Base-by-base conservation (phyloP, 1,284 basidiomycete genomes). In the Moesziomyces sp. region DNA sequence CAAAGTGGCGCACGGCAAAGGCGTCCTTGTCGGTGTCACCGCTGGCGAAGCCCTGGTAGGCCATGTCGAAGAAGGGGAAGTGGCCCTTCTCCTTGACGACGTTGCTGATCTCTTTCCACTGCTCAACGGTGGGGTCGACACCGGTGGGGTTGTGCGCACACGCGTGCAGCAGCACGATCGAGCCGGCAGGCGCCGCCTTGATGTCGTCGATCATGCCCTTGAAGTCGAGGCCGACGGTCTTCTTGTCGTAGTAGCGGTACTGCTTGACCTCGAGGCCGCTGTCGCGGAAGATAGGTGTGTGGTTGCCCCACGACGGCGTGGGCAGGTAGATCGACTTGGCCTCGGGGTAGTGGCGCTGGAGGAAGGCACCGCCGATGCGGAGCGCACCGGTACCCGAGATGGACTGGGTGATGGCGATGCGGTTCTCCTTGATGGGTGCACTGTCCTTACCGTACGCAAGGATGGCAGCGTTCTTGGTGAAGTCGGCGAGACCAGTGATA, bases 311-410 rank as follows among this genome's bases (percentile, higher is more conserved):
- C 9, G 95, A 93, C 18, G 97, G 97, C 13, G 88, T 88, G 45
- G 97, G 97, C 56, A 99, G 88, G 87, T 97, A 99, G 85, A 99
- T 93, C 54, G 88, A 87, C 87, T 96, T 97, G 60, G 90, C 85
- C 77, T 92, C 88, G 26, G 94, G 93, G 86, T 94, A 97, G 87
- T 93, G 93, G 21, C 90, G 90, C 58, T 65, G 61, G 26, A 99
- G 86, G 88, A 99, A 99, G 52, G 92, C 93, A 80, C 92, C 95
- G 63, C 93, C 96, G 86, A 99, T 94, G 74, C 97, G 90, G 69
- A 99, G 91, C 33, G 97, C 97, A 80, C 97, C 97, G 21, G 97
- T 99, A 38, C 97, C 97, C 28, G 96, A 98, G 85, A 99, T 97
- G 64, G 95, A 92, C 86, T 99, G 97, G 28, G 94, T 93, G 74